Conservation (phyloP, 768 basidiomycete species). For the Auricularia cornea region DNA sequence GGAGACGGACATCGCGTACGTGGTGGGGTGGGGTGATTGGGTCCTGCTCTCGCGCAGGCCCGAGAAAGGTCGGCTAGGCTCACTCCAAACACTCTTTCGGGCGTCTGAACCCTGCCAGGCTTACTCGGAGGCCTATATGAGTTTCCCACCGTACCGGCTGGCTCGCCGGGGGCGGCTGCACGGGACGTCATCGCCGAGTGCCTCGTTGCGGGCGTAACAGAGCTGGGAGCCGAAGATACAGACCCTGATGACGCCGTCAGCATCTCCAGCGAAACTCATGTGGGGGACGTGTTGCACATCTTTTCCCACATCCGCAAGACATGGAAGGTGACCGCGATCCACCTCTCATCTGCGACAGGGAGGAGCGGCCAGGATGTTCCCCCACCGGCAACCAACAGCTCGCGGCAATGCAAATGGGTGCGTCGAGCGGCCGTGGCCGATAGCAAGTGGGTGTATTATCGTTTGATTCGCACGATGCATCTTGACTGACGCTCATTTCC, state of each 20-base stretch:
- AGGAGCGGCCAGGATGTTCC: slow-evolving; percentile 1
- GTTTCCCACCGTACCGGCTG: slow-evolving; percentile 62
- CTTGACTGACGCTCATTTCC: not conserved
- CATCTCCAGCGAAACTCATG: not conserved
- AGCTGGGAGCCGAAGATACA: not conserved
- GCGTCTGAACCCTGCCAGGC: slow-evolving; percentile 38
- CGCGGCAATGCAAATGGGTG: slow-evolving; percentile 38
- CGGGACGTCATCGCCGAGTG: too few relatives aligned
- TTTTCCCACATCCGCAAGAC: slow-evolving; percentile 91
- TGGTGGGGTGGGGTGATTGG: slow-evolving; percentile 69
- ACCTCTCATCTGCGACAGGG: not conserved
- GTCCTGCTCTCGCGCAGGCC: slow-evolving; percentile 79
- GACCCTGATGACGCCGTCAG: not conserved
- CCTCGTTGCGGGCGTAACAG: too few relatives aligned
- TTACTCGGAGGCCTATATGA: slow-evolving; percentile 86
- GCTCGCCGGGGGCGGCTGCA: slow-evolving; percentile 28
- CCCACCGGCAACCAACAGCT: slow-evolving; percentile 4
- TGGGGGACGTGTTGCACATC: slow-evolving; percentile 63
- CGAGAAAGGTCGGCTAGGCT: slow-evolving; percentile 52
- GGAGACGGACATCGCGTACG: slow-evolving; percentile 77
- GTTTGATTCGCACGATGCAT: not conserved
- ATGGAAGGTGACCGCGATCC: slow-evolving; percentile 21
- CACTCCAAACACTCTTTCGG: not conserved
- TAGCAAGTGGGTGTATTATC: slow-evolving; percentile 45
- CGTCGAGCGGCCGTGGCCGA: slow-evolving; percentile 43